Percentiles rank a stretch among this genome's conserved stretches.
phyloP scores from a whole-genome alignment of 2,329 filamentous ascomycete species.

The Pseudocercospora cruenta region DNA sequence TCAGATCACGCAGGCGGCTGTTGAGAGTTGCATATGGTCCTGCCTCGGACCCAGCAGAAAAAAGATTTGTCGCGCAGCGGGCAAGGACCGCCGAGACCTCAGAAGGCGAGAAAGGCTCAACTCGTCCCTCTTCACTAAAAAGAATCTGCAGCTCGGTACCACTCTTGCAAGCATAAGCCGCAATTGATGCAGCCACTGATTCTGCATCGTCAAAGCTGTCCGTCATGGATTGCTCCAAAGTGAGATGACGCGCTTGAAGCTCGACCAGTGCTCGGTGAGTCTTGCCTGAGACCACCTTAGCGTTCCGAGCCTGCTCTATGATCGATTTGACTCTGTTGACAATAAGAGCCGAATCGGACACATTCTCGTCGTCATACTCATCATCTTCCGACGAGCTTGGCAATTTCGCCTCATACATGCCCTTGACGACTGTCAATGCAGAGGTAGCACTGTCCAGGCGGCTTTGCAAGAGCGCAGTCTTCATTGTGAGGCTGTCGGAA shows the following conservation, averaged over 20 bases:
- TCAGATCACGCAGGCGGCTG: constrained; percentile 67
- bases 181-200: constrained; percentile 65
- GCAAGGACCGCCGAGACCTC: constrained; percentile 70
- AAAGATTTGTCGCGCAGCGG: constrained; percentile 56
- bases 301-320: constrained; percentile 74
- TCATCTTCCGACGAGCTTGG: constrained; percentile 45
- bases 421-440: constrained; percentile 65
- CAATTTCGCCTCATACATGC: constrained; percentile 69
- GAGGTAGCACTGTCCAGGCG: constrained; percentile 78
- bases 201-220: constrained; percentile 74
- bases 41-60: constrained; percentile 58
- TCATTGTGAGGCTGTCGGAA: constrained; percentile 79
- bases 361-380: constrained; percentile 66
- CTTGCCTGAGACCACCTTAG: constrained; percentile 82
- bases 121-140: constrained; percentile 72
- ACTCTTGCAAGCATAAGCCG: constrained; percentile 67
- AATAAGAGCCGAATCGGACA: constrained; percentile 59
- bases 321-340: constrained; percentile 71
- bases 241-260: constrained; percentile 73
- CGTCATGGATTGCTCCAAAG: constrained; percentile 68
- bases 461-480: constrained; percentile 73
- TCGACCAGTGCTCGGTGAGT: constrained; percentile 76
- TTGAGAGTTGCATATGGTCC: constrained; percentile 72
- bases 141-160: constrained; percentile 68
- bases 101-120: constrained; percentile 66